Base-by-base conservation (phyloP, 306 rosid genomes). In the Hippophae tibetana region DNA sequence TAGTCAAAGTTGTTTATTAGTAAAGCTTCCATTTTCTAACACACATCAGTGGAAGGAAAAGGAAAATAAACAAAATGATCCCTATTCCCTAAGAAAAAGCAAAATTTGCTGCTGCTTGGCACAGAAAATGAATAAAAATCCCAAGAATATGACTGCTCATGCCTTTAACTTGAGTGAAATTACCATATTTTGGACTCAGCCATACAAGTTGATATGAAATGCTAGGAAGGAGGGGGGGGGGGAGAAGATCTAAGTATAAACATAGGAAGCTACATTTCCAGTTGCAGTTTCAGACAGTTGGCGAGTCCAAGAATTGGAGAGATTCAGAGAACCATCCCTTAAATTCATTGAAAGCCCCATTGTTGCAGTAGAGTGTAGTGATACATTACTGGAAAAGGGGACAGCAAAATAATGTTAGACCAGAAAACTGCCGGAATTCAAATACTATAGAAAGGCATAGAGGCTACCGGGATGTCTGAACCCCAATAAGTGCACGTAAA, bases 301-400 rank as follows among this genome's bases (percentile, higher is more conserved):
- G 52, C 99, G 99, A 48, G 82, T 82, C 99, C 99, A 92, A 42
- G 77, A 62, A 71, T 92, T 92, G 57, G 99, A 79, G 63, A 92
- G 96, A 78, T 78, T 92, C 78, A 88, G 70, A 6, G 96, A 88
- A 66, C 96, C 86, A 67, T 92, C 99, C 61, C 58, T 80, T 74
- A 92, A 77, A 61, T 96, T 85, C 85, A 88, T 43, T 42, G 95
- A 70, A 69, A 88, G 6, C 51, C 89, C 96, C 78, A 77, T 73
- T 56, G 96, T 85, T 64, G 99, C 99, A 65, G 85, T 69, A 44
- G 95, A 88, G 72, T 92, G 96, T 46, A 64, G 61, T n/a, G 96
- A 83, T 12, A 88, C 53, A 55, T 75, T 74, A 54, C 99, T 90
- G 84, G 55, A 71, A 60, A 65, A 61, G 64, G 54, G 60, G 66